These are phyloP conservation scores for Pichia cephalocereana DNA, from an alignment of 805 yeast genomes.

Conservation along the genomic window DNA sequence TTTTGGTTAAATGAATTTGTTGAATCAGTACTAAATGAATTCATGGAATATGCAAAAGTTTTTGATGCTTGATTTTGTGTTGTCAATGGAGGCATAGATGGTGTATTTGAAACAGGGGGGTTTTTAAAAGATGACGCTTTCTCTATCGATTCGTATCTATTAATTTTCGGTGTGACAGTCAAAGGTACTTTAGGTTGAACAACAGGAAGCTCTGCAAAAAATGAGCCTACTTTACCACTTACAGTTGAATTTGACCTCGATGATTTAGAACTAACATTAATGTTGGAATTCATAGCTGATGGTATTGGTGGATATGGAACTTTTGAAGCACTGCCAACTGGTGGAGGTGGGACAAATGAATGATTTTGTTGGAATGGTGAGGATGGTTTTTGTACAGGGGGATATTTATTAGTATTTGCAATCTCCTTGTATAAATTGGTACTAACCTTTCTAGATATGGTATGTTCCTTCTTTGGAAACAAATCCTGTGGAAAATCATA, in stretches of 20 bases:
- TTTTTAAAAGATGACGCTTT: constrained; percentile 14
- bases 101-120: constrained; percentile 5
- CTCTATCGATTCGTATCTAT: constrained; percentile 1
- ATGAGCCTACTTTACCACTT: constrained; percentile 7
- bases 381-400: neutral
- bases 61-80: constrained; percentile 4
- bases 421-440: constrained; percentile 22
- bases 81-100: neutral
- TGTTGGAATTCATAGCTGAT: neutral
- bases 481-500: constrained; percentile 63
- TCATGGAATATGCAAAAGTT: no score
- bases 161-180: neutral
- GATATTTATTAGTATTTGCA: constrained; percentile 10
- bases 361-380: neutral
- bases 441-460: constrained; percentile 31
- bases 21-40: neutral
- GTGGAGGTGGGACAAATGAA: constrained; percentile 1
- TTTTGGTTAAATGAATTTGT: neutral
- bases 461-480: constrained; percentile 30
- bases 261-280: neutral
- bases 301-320: constrained; percentile 3
- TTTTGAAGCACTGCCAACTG: constrained; percentile 15
- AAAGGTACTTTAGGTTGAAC: neutral
- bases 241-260: constrained; percentile 1
- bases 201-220: constrained; percentile 53